A percentile compares a stretch with the other conserved stretches of the same genome.
Evolutionary conservation across 176 grass and related monocot genomes (phyloP).

Genomic region (Poa pratensis): DNA sequence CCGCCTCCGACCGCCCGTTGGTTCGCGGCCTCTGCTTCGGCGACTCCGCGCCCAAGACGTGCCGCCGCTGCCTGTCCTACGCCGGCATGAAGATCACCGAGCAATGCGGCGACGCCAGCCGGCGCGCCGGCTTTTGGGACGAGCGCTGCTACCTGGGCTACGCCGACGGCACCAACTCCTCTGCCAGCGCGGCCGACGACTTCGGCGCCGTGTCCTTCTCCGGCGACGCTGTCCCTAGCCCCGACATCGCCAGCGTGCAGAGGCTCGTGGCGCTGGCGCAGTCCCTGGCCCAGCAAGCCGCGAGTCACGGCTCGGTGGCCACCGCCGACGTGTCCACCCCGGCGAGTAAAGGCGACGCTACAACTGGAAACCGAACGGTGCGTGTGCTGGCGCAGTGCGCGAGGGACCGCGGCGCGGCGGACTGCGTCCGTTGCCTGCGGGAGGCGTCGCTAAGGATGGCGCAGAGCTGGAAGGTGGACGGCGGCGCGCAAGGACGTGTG

Average conservation of each 20-base stretch:
- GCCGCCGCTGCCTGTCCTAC: background rate
- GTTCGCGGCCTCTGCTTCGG: conserved; percentile 1
- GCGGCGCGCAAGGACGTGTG: background rate
- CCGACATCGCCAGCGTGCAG: too few relatives aligned
- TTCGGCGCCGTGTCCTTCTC: background rate
- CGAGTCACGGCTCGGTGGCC: background rate
- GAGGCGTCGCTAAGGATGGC: background rate
- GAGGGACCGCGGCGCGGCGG: background rate
- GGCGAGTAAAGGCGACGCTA: background rate
- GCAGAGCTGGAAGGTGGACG: background rate
- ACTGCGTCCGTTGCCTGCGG: background rate
- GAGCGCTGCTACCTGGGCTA: background rate
- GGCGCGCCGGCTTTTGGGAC: background rate
- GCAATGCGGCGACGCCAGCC: background rate
- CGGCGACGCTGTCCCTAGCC: background rate
- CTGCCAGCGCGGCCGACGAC: background rate
- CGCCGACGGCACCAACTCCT: background rate
- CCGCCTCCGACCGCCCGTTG: background rate
- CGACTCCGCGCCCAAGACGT: background rate
- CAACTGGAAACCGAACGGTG: background rate
- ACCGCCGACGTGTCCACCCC: background rate
- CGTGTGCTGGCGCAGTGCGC: background rate
- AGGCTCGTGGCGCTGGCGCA: too few relatives aligned
- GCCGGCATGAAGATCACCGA: background rate
- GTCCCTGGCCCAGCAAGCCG: background rate